These are phyloP conservation scores for Chimonanthus salicifolius DNA, from an alignment of 164 flowering plant genomes.

Conservation along the genomic window DNA sequence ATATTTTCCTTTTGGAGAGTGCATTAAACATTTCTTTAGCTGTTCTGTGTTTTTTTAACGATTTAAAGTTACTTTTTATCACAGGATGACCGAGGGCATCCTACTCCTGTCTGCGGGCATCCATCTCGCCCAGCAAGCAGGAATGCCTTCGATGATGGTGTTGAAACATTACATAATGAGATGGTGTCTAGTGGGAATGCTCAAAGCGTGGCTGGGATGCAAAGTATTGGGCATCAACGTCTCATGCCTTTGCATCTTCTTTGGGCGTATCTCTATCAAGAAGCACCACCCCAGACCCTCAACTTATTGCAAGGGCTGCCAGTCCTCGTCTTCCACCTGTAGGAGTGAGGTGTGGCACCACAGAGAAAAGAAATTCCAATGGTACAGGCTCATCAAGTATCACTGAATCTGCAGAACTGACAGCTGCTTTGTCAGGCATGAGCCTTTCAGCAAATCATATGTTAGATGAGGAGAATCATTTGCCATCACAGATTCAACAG, in stretches of 20 bases:
- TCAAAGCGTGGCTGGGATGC: constrained; percentile 28
- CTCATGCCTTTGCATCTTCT: constrained; percentile 67
- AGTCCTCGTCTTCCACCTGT: constrained; percentile 75
- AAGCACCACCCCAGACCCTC: constrained; percentile 79
- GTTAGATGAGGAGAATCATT: constrained; percentile 36
- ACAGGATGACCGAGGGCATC: constrained; percentile 62
- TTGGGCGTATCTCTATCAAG: constrained; percentile 69
- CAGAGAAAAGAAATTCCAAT: constrained; percentile 43
- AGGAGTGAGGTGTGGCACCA: constrained; percentile 47
- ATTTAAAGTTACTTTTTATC: constrained; percentile 8
- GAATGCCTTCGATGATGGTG: constrained; percentile 50
- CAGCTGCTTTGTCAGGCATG: constrained; percentile 68
- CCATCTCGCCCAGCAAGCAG: constrained; percentile 78
- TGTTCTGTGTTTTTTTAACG: background rate
- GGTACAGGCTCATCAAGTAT: constrained; percentile 35
- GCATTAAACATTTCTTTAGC: background rate
- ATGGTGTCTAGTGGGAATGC: constrained; percentile 33
- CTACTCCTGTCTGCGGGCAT: constrained; percentile 37
- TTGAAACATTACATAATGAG: constrained; percentile 41
- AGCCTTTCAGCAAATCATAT: constrained; percentile 43
- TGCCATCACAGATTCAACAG: constrained; percentile 32
- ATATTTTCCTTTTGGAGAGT: background rate
- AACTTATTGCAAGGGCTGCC: constrained; percentile 54
- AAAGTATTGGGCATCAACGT: constrained; percentile 30
- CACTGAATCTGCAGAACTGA: constrained; percentile 45